Evolutionary conservation across 2,329 filamentous ascomycete genomes (phyloP).

Genomic region (Colletotrichum zoysiae): DNA sequence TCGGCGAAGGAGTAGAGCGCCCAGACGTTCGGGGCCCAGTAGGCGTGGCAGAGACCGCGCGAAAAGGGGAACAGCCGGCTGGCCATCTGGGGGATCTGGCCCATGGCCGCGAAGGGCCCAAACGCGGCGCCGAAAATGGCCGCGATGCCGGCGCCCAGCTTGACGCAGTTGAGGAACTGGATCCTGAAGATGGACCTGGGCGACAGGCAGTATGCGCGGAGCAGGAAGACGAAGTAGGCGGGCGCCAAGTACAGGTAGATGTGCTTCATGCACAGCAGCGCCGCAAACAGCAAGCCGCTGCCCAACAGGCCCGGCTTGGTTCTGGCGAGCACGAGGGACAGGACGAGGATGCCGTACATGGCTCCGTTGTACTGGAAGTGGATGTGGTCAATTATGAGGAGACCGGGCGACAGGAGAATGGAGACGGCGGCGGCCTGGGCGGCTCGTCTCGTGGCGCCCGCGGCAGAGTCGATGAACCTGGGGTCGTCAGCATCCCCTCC

Average conservation of each 20-base stretch:
- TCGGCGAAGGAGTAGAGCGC: constrained; percentile 95
- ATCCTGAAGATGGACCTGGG: constrained; percentile 81
- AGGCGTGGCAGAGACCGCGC: constrained; percentile 93
- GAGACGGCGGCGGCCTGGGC: constrained; percentile 91
- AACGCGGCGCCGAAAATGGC: constrained; percentile 84
- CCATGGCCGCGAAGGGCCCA: constrained; percentile 86
- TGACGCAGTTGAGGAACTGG: constrained; percentile 82
- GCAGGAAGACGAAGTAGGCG: constrained; percentile 93
- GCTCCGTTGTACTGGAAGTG: constrained; percentile 99
- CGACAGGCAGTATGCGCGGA: constrained; percentile 90
- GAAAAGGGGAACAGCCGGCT: constrained; percentile 93
- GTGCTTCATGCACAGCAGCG: constrained; percentile 93
- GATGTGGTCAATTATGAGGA: constrained; percentile 97
- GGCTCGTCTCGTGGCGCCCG: constrained; percentile 74
- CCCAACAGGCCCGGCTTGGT: constrained; percentile 79
- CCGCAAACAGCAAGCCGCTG: constrained; percentile 87
- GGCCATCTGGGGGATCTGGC: constrained; percentile 86
- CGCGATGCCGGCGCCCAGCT: constrained; percentile 80
- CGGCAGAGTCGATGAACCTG: constrained; percentile 81
- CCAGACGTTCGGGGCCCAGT: constrained; percentile 99
- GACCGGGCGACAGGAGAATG: constrained; percentile 88
- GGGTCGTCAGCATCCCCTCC: not conserved
- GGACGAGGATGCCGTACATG: constrained; percentile 89
- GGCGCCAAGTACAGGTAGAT: constrained; percentile 97
- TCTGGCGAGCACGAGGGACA: constrained; percentile 87